Conservation (phyloP, 345 rosid genomes). For the Balakata baccata region DNA sequence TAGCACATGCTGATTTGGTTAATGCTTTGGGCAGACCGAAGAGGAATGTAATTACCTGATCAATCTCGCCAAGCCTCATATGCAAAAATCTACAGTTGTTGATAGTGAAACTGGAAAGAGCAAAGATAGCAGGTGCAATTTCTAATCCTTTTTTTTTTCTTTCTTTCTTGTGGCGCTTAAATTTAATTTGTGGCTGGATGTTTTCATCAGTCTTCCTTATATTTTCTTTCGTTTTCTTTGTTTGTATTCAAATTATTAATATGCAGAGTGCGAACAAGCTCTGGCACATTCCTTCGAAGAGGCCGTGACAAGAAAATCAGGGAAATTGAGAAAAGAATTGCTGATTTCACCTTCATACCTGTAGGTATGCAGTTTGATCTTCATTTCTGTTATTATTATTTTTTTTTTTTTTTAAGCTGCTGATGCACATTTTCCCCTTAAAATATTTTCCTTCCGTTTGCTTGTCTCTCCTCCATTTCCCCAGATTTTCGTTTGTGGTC, state of each 20-base stretch:
- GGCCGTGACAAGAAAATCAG: constrained; percentile 71
- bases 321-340: constrained; percentile 76
- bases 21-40: constrained; percentile 47
- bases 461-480: not conserved
- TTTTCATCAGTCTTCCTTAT: constrained; percentile 7
- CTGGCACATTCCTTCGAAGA: constrained; percentile 76
- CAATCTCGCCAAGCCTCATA: constrained; percentile 69
- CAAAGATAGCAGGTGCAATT: constrained; percentile 71
- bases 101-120: constrained; percentile 83
- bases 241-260: constrained; percentile 2
- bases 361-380: constrained; percentile 51
- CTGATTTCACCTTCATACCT: constrained; percentile 87
- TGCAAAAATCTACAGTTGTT: constrained; percentile 82
- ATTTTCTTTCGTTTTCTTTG: not conserved
- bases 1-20: not conserved
- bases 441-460: not conserved
- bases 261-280: constrained; percentile 84
- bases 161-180: not conserved
- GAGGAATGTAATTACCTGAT: constrained; percentile 81
- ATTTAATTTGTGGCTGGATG: not conserved
- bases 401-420: not conserved
- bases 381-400: not conserved
- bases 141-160: not conserved
- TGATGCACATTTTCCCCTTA: not conserved
- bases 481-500: not conserved